These are phyloP conservation scores for Botrytis sinoallii DNA, from an alignment of 2,329 filamentous ascomycete species.

Conservation along the genomic window DNA sequence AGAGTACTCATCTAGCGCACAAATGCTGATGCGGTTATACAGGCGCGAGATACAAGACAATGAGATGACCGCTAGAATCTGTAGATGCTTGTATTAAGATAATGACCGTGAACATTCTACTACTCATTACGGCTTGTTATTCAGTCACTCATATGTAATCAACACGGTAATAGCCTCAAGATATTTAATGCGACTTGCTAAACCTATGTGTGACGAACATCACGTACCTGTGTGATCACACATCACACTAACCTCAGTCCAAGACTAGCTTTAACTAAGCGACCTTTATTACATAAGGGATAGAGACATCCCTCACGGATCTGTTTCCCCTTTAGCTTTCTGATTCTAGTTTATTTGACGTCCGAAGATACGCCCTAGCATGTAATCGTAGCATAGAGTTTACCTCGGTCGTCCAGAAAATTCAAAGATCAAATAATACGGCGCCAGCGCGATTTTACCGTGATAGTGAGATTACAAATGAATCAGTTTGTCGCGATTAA, in stretches of 20 bases:
- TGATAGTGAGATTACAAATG: accelerated
- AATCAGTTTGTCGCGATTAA: not conserved
- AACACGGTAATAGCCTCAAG: not conserved
- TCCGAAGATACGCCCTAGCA: not conserved
- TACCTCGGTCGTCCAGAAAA: no score
- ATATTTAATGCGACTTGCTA: not conserved
- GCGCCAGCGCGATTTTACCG: not conserved
- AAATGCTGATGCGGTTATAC: not conserved
- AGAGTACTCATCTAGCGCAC: not conserved
- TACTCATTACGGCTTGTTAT: not conserved
- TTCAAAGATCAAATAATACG: not conserved
- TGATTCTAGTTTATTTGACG: not conserved
- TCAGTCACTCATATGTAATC: not conserved
- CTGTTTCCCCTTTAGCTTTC: not conserved
- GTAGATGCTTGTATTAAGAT: not conserved
- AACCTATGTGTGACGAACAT: not conserved
- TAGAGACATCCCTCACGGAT: not conserved
- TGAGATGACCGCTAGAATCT: no score
- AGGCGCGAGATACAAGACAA: not conserved
- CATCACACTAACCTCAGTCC: not conserved
- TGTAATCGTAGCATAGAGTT: not conserved
- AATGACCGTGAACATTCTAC: not conserved
- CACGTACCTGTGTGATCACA: not conserved
- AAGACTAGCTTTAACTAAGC: not conserved
- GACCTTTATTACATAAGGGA: not conserved